A percentile compares a stretch with the other conserved stretches of the same genome.
Evolutionary conservation across 176 grass and related monocot species (phyloP).

Genomic region (Ananas comosus): DNA sequence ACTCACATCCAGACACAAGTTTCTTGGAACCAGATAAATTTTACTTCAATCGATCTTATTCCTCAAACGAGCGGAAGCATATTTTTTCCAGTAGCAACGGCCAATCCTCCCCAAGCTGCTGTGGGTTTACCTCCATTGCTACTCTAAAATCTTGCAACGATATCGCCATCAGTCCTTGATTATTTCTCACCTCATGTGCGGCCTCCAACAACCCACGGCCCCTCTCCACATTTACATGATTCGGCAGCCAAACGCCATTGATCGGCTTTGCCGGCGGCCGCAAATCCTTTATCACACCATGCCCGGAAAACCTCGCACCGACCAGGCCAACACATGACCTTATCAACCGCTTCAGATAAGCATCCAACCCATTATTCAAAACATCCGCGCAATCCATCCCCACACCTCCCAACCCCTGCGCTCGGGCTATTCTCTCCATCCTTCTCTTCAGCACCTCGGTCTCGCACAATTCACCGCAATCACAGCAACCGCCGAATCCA

Average conservation of each 20-base stretch:
- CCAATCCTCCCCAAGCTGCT: slow-evolving; percentile 75
- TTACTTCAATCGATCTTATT: slow-evolving; percentile 39
- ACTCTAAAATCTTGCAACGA: slow-evolving; percentile 77
- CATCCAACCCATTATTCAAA: slow-evolving; percentile 66
- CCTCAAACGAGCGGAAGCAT: slow-evolving; percentile 52
- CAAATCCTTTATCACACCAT: slow-evolving; percentile 4
- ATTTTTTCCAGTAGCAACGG: slow-evolving; percentile 82
- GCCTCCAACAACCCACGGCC: slow-evolving; percentile 27
- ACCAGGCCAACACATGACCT: slow-evolving; percentile 47
- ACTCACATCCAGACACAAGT: background rate
- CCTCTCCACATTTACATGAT: slow-evolving; percentile 39
- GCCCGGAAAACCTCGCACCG: slow-evolving; percentile 34
- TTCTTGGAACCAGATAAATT: slow-evolving; percentile 13
- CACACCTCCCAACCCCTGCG: slow-evolving; percentile 62
- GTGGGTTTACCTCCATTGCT: slow-evolving; percentile 89
- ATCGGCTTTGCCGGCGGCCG: slow-evolving; percentile 33
- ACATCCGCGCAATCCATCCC: slow-evolving; percentile 62
- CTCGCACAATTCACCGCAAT: slow-evolving; percentile 46
- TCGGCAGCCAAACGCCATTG: slow-evolving; percentile 53
- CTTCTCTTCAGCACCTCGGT: slow-evolving; percentile 44
- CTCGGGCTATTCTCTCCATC: slow-evolving; percentile 61
- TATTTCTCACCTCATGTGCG: slow-evolving; percentile 30
- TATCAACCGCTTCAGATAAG: slow-evolving; percentile 70
- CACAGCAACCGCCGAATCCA: slow-evolving; percentile 31
- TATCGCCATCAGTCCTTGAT: slow-evolving; percentile 15